Percentiles rank a stretch among this genome's conserved stretches.
These are phyloP conservation scores for Albizia julibrissin DNA, from an alignment of 306 rosid genomes.

Conservation along the genomic window DNA sequence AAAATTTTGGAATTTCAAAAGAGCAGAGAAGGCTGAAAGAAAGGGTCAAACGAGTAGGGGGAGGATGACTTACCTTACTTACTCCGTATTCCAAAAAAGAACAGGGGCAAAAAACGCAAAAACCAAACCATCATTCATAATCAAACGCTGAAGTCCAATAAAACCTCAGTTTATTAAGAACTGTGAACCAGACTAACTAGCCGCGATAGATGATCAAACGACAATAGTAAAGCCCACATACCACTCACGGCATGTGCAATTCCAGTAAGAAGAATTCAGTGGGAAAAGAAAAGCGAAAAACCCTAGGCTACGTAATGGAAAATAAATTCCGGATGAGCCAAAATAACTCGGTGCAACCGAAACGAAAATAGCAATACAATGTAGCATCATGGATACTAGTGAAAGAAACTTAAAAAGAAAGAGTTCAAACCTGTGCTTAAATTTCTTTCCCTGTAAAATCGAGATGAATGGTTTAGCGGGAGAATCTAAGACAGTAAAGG, in stretches of 20 bases:
- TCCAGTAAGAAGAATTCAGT: neutral
- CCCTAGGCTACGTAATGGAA: constrained; percentile 11
- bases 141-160: neutral
- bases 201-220: neutral
- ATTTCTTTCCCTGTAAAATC: constrained; percentile 29
- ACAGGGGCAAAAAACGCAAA: neutral
- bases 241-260: neutral
- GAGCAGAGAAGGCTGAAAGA: neutral
- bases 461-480: constrained; percentile 27
- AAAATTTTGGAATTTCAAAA: neutral
- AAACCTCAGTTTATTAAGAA: neutral
- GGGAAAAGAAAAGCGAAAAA: constrained; percentile 7
- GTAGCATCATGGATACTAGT: neutral
- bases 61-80: neutral
- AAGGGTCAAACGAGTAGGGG: neutral
- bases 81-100: neutral
- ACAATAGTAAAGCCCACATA: neutral
- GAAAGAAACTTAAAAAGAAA: neutral
- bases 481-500: constrained; percentile 4
- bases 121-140: neutral
- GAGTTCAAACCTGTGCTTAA: constrained; percentile 34
- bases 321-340: neutral
- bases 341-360: neutral
- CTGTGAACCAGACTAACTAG: neutral
- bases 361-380: neutral